These are phyloP conservation scores for Tetratostichococcus sp. DNA, from an alignment of 139 green algal genomes.

Conservation along the genomic window DNA sequence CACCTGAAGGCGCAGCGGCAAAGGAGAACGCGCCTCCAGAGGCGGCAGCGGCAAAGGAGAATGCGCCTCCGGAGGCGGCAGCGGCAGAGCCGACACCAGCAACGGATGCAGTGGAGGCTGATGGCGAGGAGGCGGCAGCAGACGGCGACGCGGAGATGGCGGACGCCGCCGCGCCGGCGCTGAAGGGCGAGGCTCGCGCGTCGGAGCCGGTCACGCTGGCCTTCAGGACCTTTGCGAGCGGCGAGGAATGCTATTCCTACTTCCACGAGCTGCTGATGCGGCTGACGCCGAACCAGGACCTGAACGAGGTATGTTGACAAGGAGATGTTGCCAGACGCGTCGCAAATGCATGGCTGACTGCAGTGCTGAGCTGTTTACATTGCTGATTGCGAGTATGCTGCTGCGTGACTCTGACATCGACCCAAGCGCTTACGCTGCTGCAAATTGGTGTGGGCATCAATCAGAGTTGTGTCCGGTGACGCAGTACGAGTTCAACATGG, in stretches of 20 bases:
- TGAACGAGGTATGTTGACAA: constrained; percentile 57
- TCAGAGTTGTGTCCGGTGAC: too few species aligned
- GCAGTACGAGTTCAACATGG: constrained; percentile 68
- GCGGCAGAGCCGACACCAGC: neutral
- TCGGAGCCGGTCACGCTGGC: constrained; percentile 41
- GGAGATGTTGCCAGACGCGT: too few species aligned
- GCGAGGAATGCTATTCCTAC: constrained; percentile 28
- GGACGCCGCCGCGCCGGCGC: too few species aligned
- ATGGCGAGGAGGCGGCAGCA: neutral
- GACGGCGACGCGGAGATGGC: neutral
- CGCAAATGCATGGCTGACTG: too few species aligned
- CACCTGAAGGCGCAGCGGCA: neutral
- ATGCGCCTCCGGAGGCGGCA: neutral
- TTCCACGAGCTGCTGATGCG: constrained; percentile 36
- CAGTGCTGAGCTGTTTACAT: too few species aligned
- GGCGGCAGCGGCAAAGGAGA: neutral
- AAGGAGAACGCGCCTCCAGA: neutral
- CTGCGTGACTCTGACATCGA: too few species aligned
- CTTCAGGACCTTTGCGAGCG: constrained; percentile 48
- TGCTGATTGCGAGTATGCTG: too few species aligned
- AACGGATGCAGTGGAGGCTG: neutral
- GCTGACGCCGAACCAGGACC: constrained; percentile 29
- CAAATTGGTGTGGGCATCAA: too few species aligned
- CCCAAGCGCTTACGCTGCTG: too few species aligned
- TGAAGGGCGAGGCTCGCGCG: neutral